These are phyloP conservation scores for Forsythia viridissima DNA, from an alignment of 257 asterid genomes.

Conservation along the genomic window DNA sequence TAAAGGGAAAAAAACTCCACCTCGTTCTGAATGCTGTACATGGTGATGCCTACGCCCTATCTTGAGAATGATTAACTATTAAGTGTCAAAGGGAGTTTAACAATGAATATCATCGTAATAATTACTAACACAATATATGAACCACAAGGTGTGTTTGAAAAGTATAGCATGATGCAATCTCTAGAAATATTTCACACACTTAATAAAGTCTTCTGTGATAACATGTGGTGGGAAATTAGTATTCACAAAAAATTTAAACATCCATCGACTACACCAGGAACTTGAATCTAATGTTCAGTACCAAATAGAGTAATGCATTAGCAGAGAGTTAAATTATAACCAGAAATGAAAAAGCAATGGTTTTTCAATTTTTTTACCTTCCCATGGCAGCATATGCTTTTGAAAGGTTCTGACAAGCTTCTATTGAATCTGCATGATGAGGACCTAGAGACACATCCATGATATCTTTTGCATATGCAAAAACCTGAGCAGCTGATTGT, in stretches of 20 bases:
- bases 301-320: constrained; percentile 1
- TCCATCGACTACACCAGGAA: neutral
- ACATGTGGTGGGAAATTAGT: neutral
- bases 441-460: constrained; percentile 95
- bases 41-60: too few relatives aligned
- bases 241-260: neutral
- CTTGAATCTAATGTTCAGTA: neutral
- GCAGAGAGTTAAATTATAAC: constrained; percentile 6
- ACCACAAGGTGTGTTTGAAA: neutral
- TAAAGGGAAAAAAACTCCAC: neutral
- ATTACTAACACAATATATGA: neutral
- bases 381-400: constrained; percentile 91
- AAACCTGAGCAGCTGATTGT: constrained; percentile 91
- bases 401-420: constrained; percentile 83
- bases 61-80: neutral
- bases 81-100: neutral
- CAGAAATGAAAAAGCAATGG: constrained; percentile 12
- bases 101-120: neutral
- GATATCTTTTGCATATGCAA: constrained; percentile 84
- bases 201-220: neutral
- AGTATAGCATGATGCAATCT: neutral
- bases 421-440: constrained; percentile 80
- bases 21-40: neutral
- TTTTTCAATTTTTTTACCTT: constrained; percentile 44
- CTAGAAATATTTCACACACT: neutral